Conservation (phyloP, 2,329 filamentous ascomycete genomes). For the Dryadomyces quercus-mongolicae region DNA sequence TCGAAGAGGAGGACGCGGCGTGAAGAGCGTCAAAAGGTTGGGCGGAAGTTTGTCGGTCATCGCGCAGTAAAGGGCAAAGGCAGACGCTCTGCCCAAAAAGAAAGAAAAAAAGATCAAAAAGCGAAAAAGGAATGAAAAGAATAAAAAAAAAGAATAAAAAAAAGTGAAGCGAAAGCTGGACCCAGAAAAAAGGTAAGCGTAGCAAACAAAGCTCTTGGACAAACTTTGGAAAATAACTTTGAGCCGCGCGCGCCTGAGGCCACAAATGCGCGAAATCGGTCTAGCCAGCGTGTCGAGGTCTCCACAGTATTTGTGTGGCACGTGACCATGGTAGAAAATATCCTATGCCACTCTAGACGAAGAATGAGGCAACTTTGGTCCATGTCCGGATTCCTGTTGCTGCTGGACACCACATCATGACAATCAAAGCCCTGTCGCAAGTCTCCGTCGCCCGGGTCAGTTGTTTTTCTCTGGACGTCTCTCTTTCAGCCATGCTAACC, state of each 20-base stretch:
- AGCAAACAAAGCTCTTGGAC: no score
- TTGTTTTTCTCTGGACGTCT: neutral
- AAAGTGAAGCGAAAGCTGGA: no score
- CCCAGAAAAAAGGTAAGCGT: no score
- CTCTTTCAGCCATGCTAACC: neutral
- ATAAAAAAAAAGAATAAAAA: no score
- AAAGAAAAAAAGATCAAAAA: neutral
- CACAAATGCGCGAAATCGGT: no score
- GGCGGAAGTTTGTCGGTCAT: slow-evolving; percentile 98
- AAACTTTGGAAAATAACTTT: neutral
- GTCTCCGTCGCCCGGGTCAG: slow-evolving; percentile 14
- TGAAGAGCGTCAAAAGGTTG: slow-evolving; percentile 86
- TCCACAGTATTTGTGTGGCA: neutral
- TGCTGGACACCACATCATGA: slow-evolving; percentile 10
- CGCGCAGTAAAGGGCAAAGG: neutral
- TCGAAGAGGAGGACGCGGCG: slow-evolving; percentile 81
- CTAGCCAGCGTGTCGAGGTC: neutral
- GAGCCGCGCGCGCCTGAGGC: neutral
- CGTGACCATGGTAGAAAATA: neutral
- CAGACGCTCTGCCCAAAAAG: neutral
- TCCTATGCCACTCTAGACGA: no score
- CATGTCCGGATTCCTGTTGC: neutral
- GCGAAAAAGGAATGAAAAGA: no score
- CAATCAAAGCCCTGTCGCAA: slow-evolving; percentile 12
- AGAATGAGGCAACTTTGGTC: no score